Conservation (phyloP, 148 eudicot species). For the Cornus controversa region DNA sequence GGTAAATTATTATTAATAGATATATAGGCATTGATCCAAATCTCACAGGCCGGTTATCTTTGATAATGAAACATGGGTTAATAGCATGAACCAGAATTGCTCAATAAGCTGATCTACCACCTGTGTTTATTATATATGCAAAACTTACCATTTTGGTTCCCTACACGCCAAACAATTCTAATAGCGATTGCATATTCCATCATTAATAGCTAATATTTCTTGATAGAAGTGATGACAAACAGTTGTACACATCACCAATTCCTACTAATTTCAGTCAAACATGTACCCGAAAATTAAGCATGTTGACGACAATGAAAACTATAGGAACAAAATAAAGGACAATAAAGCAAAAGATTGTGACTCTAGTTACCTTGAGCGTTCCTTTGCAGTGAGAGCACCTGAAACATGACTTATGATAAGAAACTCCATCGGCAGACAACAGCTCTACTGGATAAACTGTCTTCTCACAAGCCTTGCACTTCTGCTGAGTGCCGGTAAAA, state of each 20-base stretch:
- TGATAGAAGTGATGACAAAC: background rate
- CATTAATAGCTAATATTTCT: background rate
- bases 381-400: conserved; percentile 85
- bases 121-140: background rate
- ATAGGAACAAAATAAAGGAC: background rate
- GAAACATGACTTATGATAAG: conserved; percentile 84
- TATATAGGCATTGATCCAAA: conserved; percentile 2
- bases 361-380: conserved; percentile 52
- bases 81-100: background rate
- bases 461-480: conserved; percentile 91
- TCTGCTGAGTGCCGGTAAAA: conserved; percentile 75
- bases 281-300: background rate
- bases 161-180: background rate
- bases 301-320: background rate
- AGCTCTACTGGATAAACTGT: conserved; percentile 83
- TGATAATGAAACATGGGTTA: background rate
- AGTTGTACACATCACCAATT: background rate
- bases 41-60: background rate
- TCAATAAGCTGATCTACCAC: background rate
- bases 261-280: background rate
- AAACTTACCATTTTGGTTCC: background rate
- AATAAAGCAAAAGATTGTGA: background rate
- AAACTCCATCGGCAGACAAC: conserved; percentile 71
- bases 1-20: conserved; percentile 2
- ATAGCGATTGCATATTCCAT: background rate